Evolutionary conservation across 2,329 filamentous ascomycete species (phyloP).

Genomic region (Didymella glomerata): DNA sequence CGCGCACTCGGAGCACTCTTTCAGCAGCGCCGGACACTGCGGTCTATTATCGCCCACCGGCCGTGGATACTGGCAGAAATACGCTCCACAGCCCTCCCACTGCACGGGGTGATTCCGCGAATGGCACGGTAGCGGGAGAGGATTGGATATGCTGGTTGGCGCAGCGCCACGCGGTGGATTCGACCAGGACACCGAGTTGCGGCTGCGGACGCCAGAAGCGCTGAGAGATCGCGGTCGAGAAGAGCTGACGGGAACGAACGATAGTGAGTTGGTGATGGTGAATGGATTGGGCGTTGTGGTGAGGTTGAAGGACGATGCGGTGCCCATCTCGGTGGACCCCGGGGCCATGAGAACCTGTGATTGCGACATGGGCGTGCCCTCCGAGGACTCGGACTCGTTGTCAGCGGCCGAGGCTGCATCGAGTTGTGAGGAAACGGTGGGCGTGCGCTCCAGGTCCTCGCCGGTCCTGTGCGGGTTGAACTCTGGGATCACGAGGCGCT

Average conservation of each 20-base stretch:
- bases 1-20: constrained; percentile 51
- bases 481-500: constrained; percentile 48
- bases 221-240: constrained; percentile 51
- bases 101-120: constrained; percentile 52
- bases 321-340: constrained; percentile 42
- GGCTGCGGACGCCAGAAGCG: constrained; percentile 48
- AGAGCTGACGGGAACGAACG: constrained; percentile 45
- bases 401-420: constrained; percentile 36
- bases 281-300: constrained; percentile 39
- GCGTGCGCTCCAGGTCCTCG: constrained; percentile 38
- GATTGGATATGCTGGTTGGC: constrained; percentile 42
- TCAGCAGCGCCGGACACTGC: constrained; percentile 48
- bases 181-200: constrained; percentile 40
- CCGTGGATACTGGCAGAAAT: constrained; percentile 52
- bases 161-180: constrained; percentile 36
- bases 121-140: constrained; percentile 51
- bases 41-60: constrained; percentile 51
- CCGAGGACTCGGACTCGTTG: constrained; percentile 40
- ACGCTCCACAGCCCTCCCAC: constrained; percentile 55
- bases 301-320: constrained; percentile 39
- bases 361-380: constrained; percentile 44
- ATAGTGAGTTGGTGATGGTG: constrained; percentile 31
- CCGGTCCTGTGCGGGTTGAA: constrained; percentile 45
- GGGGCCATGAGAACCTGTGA: constrained; percentile 47
- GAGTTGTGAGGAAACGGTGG: constrained; percentile 34